Evolutionary conservation across 2,329 filamentous ascomycete genomes (phyloP).

Genomic region (Blastomyces percursus): DNA sequence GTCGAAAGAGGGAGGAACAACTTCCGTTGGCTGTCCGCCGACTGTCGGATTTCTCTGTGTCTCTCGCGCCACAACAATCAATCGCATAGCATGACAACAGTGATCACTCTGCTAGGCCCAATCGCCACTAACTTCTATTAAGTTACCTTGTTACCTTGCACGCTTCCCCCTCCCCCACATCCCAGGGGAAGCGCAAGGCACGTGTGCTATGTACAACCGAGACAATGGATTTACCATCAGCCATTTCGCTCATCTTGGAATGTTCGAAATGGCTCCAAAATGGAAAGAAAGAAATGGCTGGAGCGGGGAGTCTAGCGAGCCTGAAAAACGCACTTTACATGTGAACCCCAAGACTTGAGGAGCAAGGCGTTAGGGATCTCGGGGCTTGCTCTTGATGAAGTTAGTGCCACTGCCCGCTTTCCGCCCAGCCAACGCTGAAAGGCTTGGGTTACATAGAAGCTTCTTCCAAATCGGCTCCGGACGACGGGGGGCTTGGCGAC

Average conservation of each 20-base stretch:
- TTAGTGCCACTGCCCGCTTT: neutral
- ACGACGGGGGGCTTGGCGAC: neutral
- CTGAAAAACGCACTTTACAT: no score
- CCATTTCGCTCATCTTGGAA: no score
- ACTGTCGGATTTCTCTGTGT: neutral
- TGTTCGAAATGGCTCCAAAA: no score
- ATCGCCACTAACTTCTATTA: neutral
- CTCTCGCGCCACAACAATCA: neutral
- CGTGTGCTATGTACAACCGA: no score
- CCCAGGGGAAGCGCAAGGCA: no score
- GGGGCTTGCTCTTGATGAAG: neutral
- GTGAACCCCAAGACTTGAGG: no score
- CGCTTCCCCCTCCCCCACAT: no score
- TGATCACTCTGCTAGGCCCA: neutral
- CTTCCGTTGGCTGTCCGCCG: neutral
- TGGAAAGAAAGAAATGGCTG: no score
- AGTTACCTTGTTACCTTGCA: neutral
- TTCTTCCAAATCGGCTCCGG: neutral
- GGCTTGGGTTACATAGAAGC: slow-evolving; percentile 3
- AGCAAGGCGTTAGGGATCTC: neutral
- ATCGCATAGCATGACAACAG: neutral
- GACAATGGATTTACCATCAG: no score
- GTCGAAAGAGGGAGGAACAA: neutral
- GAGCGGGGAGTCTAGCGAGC: no score
- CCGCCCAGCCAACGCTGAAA: neutral